Evolutionary conservation across 228 moss, liverwort and hornwort species (phyloP).

Genomic region (Sphagnum magellanicum): DNA sequence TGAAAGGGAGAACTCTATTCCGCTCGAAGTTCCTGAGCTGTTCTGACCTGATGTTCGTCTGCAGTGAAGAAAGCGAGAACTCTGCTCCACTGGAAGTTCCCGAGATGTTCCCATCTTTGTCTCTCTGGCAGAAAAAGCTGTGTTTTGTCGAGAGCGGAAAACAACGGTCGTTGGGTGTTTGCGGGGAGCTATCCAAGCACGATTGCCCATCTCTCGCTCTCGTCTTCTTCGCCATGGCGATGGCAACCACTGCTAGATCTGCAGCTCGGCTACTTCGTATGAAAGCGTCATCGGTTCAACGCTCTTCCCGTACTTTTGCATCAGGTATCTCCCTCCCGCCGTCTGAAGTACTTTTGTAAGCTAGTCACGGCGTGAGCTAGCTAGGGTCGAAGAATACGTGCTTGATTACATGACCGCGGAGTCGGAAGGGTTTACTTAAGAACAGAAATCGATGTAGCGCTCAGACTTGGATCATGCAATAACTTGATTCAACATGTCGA

Average conservation of each 20-base stretch:
- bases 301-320: not conserved
- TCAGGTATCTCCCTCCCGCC: not conserved
- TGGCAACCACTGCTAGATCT: not conserved
- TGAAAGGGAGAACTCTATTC: too few species aligned
- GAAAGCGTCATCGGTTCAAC: not conserved
- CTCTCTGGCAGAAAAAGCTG: too few species aligned
- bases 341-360: not conserved
- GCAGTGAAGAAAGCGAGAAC: too few species aligned
- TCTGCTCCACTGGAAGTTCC: too few species aligned
- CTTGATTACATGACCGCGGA: not conserved
- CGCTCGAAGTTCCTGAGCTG: too few species aligned
- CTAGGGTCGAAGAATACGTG: not conserved
- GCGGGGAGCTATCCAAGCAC: too few species aligned
- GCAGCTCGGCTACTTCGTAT: not conserved
- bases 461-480: not conserved
- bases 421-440: not conserved
- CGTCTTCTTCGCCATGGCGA: not conserved
- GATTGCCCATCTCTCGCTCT: too few species aligned
- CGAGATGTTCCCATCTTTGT: too few species aligned
- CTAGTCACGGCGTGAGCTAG: not conserved
- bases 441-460: not conserved
- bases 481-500: too few species aligned
- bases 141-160: too few species aligned
- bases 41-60: too few species aligned
- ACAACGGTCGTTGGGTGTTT: too few species aligned